A percentile compares a stretch with the other conserved stretches of the same genome.
These are phyloP conservation scores for Cordyceps javanica DNA, from an alignment of 2,329 filamentous ascomycete species.

Conservation along the genomic window DNA sequence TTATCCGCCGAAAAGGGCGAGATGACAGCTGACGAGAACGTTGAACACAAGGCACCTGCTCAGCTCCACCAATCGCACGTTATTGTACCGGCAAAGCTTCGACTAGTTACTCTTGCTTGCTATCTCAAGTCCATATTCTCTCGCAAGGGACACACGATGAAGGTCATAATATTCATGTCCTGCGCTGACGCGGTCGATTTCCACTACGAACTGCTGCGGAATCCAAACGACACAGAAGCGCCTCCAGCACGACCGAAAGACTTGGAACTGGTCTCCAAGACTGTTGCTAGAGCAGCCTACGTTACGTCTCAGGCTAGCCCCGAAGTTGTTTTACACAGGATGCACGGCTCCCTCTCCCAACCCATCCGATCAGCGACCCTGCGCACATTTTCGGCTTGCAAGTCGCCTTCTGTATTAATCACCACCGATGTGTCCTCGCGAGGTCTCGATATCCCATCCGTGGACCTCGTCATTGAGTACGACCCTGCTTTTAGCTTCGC, in stretches of 20 bases:
- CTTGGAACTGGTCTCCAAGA: slow-evolving; percentile 41
- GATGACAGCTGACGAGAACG: slow-evolving; percentile 38
- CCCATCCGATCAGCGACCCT: slow-evolving; percentile 82
- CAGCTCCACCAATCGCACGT: slow-evolving; percentile 92
- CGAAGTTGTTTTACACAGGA: slow-evolving; percentile 68
- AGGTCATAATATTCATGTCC: slow-evolving; percentile 93
- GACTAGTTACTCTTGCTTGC: slow-evolving; percentile 80
- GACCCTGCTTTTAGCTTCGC: slow-evolving; percentile 90
- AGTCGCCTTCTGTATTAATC: slow-evolving; percentile 73
- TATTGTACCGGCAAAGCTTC: slow-evolving; percentile 80
- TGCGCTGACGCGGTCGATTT: slow-evolving; percentile 97
- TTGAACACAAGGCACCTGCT: slow-evolving; percentile 67
- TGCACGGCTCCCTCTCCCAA: slow-evolving; percentile 89
- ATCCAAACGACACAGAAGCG: slow-evolving; percentile 25
- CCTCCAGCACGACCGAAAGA: slow-evolving; percentile 26
- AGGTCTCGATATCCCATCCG: slow-evolving; percentile 89
- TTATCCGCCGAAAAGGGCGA: slow-evolving; percentile 61
- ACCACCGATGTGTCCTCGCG: slow-evolving; percentile 95
- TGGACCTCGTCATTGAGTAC: slow-evolving; percentile 93
- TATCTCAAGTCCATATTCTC: slow-evolving; percentile 83
- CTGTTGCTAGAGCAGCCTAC: slow-evolving; percentile 62
- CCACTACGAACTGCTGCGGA: slow-evolving; percentile 76
- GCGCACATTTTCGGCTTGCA: slow-evolving; percentile 67
- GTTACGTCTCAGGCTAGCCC: slow-evolving; percentile 71
- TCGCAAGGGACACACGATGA: slow-evolving; percentile 86